A percentile compares a stretch with the other conserved stretches of the same genome.
These are phyloP conservation scores for Platanus orientalis DNA, from an alignment of 164 flowering plant genomes.

Conservation along the genomic window DNA sequence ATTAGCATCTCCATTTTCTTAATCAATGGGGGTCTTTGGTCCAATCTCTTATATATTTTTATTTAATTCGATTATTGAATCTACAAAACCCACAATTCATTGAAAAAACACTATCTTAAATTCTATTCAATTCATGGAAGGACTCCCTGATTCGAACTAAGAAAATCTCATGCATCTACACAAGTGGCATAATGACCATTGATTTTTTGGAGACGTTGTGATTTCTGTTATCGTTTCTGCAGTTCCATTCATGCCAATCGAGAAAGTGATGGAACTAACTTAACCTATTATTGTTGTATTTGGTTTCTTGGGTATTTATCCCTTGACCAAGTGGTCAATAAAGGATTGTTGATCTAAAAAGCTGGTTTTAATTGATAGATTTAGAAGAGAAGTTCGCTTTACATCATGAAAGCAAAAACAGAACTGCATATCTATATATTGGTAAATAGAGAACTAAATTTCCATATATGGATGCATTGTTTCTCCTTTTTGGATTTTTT, in stretches of 20 bases:
- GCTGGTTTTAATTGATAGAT: constrained; percentile 44
- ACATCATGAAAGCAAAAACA: too few species aligned
- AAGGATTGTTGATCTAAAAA: constrained; percentile 46
- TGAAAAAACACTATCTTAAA: too few species aligned
- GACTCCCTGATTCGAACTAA: constrained; percentile 71
- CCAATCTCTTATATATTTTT: too few species aligned
- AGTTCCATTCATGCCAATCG: constrained; percentile 47
- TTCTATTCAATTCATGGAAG: too few species aligned
- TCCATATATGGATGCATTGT: not conserved
- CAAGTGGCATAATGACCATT: constrained; percentile 74
- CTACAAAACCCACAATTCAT: too few species aligned
- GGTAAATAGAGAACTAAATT: constrained; percentile 9
- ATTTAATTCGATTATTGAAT: too few species aligned
- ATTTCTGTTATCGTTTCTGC: constrained; percentile 55
- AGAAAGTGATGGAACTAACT: constrained; percentile 43
- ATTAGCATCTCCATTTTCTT: too few species aligned
- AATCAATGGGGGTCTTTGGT: too few species aligned
- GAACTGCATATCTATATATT: too few species aligned
- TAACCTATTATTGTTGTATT: constrained; percentile 46
- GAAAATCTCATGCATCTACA: constrained; percentile 68
- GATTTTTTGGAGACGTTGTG: constrained; percentile 43
- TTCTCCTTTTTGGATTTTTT: constrained; percentile 4
- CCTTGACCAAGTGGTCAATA: constrained; percentile 61
- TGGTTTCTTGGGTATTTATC: constrained; percentile 56
- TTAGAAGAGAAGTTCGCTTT: too few species aligned